phyloP scores from a whole-genome alignment of 768 basidiomycete species.

The Rhodosporidiobolus odoratus region DNA sequence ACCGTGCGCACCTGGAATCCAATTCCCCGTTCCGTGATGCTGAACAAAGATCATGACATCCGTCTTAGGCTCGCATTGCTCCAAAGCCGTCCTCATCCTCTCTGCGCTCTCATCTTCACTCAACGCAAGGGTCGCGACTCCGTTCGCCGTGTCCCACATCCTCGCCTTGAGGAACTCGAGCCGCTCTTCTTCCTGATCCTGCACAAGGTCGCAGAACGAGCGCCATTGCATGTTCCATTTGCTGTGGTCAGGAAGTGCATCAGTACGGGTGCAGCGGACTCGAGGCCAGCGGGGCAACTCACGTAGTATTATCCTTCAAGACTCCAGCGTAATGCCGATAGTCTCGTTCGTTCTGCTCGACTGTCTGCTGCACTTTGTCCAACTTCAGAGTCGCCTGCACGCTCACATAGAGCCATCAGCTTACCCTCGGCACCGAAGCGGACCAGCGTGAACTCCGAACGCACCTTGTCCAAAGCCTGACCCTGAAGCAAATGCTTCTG shows the following conservation, averaged over 20 bases:
- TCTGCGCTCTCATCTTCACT: slow-evolving; percentile 97
- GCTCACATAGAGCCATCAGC: neutral
- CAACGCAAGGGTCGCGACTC: slow-evolving; percentile 91
- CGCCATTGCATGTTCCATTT: slow-evolving; percentile 96
- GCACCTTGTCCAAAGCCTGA: slow-evolving; percentile 81
- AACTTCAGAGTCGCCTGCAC: slow-evolving; percentile 59
- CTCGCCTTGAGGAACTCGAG: slow-evolving; percentile 90
- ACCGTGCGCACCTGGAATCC: slow-evolving; percentile 59
- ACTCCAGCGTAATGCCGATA: slow-evolving; percentile 79
- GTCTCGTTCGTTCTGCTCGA: slow-evolving; percentile 84
- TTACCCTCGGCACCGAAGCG: neutral
- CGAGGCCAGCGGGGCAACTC: neutral
- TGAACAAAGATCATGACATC: slow-evolving; percentile 87
- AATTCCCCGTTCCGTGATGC: slow-evolving; percentile 77
- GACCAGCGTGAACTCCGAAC: accelerated
- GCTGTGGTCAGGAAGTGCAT: slow-evolving; percentile 35
- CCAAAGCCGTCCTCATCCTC: slow-evolving; percentile 73
- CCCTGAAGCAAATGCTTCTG: slow-evolving; percentile 88
- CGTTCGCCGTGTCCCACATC: slow-evolving; percentile 93
- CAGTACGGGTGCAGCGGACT: neutral
- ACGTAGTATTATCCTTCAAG: slow-evolving; percentile 62
- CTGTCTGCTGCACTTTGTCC: slow-evolving; percentile 80
- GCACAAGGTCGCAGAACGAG: slow-evolving; percentile 84
- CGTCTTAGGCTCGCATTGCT: slow-evolving; percentile 77
- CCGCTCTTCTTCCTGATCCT: slow-evolving; percentile 94